A percentile compares a stretch with the other conserved stretches of the same genome.
These are phyloP conservation scores for Penicillium paneum DNA, from an alignment of 2,329 filamentous ascomycete genomes.

Conservation along the genomic window DNA sequence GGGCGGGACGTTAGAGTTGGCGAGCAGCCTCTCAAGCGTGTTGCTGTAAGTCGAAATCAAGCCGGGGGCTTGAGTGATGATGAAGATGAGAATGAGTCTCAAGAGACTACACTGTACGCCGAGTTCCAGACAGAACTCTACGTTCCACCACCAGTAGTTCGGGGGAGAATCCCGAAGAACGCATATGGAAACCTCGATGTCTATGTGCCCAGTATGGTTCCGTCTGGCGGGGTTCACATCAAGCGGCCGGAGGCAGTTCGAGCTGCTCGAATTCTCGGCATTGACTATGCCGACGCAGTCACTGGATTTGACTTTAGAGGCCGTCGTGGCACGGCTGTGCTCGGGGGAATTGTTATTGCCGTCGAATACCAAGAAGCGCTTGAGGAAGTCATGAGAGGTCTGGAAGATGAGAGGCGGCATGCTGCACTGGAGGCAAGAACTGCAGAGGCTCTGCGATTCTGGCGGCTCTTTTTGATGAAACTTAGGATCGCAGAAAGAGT, in stretches of 20 bases:
- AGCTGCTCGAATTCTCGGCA: slow-evolving; percentile 70
- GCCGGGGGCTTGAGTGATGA: slow-evolving; percentile 34
- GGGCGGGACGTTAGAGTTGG: slow-evolving; percentile 74
- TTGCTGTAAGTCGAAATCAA: slow-evolving; percentile 50
- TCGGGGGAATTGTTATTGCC: slow-evolving; percentile 75
- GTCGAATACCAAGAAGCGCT: slow-evolving; percentile 69
- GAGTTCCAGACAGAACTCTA: slow-evolving; percentile 67
- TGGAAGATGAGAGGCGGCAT: slow-evolving; percentile 65
- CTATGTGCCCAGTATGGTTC: slow-evolving; percentile 63
- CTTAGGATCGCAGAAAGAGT: slow-evolving; percentile 71
- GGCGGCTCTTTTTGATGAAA: slow-evolving; percentile 60
- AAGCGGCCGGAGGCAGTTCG: slow-evolving; percentile 58
- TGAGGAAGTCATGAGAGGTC: slow-evolving; percentile 62
- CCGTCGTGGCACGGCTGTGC: slow-evolving; percentile 77
- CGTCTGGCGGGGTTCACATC: slow-evolving; percentile 58
- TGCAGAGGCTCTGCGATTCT: slow-evolving; percentile 51
- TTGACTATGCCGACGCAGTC: slow-evolving; percentile 87
- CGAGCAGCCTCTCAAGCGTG: slow-evolving; percentile 78
- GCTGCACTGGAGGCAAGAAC: slow-evolving; percentile 57
- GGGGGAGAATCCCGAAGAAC: slow-evolving; percentile 66
- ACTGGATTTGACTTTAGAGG: slow-evolving; percentile 88
- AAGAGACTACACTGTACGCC: slow-evolving; percentile 59
- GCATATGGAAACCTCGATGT: slow-evolving; percentile 62
- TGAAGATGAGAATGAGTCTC: slow-evolving; percentile 46
- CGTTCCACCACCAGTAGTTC: slow-evolving; percentile 68